A percentile compares a stretch with the other conserved stretches of the same genome.
These are phyloP conservation scores for Penicillium egyptiacum DNA, from an alignment of 495 filamentous ascomycete genomes.

Conservation along the genomic window DNA sequence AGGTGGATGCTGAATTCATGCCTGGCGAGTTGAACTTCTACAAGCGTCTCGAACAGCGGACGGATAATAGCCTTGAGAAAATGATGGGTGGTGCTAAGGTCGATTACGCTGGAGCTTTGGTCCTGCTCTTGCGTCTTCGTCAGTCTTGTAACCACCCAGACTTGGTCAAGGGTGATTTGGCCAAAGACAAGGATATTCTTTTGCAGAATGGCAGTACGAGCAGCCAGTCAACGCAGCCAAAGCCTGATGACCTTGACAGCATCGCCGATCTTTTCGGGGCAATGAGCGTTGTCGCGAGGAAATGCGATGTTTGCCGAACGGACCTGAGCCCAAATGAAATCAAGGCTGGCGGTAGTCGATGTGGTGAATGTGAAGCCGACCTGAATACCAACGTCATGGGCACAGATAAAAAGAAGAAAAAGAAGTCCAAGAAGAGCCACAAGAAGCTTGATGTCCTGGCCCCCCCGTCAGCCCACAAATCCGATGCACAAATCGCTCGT, in stretches of 20 bases:
- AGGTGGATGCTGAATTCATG: conserved; percentile 75
- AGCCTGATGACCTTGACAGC: conserved; percentile 68
- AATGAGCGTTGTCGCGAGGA: conserved; percentile 74
- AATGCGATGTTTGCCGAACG: conserved; percentile 85
- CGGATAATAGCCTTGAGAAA: conserved; percentile 78
- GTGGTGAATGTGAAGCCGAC: conserved; percentile 70
- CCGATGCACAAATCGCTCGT: conserved; percentile 35
- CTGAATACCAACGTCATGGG: conserved; percentile 47
- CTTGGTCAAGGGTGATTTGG: conserved; percentile 77
- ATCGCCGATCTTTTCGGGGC: conserved; percentile 83
- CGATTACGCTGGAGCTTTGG: conserved; percentile 81
- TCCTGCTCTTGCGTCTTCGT: conserved; percentile 80
- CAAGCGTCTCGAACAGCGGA: conserved; percentile 74
- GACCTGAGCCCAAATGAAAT: conserved; percentile 62
- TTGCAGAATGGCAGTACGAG: conserved; percentile 53
- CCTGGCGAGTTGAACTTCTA: conserved; percentile 82
- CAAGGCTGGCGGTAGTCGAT: conserved; percentile 60
- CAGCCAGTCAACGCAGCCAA: conserved; percentile 50
- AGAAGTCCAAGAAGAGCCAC: conserved; percentile 41
- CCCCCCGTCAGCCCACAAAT: conserved; percentile 20
- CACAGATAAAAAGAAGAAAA: conserved; percentile 46
- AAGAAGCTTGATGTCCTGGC: conserved; percentile 24
- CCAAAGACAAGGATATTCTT: conserved; percentile 83
- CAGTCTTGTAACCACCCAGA: conserved; percentile 95
- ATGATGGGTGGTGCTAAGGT: conserved; percentile 77